Percentiles rank a stretch among this genome's conserved stretches.
These are phyloP conservation scores for Fistulinella prunicolor DNA, from an alignment of 768 basidiomycete genomes.

Conservation along the genomic window DNA sequence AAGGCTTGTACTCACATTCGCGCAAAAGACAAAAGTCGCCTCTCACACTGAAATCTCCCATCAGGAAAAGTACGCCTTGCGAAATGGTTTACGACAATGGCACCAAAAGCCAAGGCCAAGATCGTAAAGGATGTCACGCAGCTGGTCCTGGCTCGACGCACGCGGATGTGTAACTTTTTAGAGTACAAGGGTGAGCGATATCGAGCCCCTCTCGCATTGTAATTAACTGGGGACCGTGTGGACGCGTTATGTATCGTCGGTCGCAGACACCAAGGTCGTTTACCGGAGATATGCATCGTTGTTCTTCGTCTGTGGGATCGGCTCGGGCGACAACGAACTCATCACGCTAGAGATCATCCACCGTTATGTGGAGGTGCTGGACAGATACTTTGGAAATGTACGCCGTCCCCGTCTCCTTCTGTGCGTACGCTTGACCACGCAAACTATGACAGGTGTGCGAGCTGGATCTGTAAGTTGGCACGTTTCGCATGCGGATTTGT, in stretches of 20 bases:
- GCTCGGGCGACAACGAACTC: slow-evolving; percentile 85
- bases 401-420: slow-evolving; percentile 9
- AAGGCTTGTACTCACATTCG: slow-evolving; percentile 52
- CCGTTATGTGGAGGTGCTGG: slow-evolving; percentile 88
- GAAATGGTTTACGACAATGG: slow-evolving; percentile 92
- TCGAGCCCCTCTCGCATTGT: background rate
- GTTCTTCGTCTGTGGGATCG: slow-evolving; percentile 91
- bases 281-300: slow-evolving; percentile 95
- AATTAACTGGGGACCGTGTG: too few relatives aligned
- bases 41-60: slow-evolving; percentile 11
- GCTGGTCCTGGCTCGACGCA: slow-evolving; percentile 82
- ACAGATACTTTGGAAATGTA: slow-evolving; percentile 53
- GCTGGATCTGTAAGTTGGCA: slow-evolving; percentile 71
- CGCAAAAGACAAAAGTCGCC: background rate
- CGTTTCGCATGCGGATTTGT: background rate
- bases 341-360: slow-evolving; percentile 91
- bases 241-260: too few relatives aligned
- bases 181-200: slow-evolving; percentile 81
- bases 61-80: slow-evolving; percentile 89
- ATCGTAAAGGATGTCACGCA: slow-evolving; percentile 96
- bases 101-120: slow-evolving; percentile 79
- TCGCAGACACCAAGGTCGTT: slow-evolving; percentile 78
- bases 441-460: slow-evolving; percentile 68
- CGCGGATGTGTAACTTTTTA: slow-evolving; percentile 92
- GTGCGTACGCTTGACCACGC: background rate